These are phyloP conservation scores for Arthrobotrys iridis DNA, from an alignment of 2,329 filamentous ascomycete species.

Conservation along the genomic window DNA sequence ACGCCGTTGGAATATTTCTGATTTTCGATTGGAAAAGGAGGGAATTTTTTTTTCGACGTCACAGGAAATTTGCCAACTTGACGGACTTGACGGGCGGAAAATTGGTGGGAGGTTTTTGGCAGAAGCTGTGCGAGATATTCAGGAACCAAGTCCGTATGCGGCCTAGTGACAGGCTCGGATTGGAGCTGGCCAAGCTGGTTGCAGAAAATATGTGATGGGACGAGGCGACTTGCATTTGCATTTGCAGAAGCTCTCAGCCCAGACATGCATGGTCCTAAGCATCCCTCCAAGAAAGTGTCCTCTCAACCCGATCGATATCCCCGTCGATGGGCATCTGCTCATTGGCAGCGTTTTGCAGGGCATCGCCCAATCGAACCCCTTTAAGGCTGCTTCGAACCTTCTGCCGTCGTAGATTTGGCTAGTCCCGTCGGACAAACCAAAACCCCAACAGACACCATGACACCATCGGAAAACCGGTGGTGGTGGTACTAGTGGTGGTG, in stretches of 20 bases:
- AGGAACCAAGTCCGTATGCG: slow-evolving; percentile 36
- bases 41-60: slow-evolving; percentile 41
- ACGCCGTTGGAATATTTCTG: slow-evolving; percentile 11
- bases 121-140: slow-evolving; percentile 38
- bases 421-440: slow-evolving; percentile 32
- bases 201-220: slow-evolving; percentile 51
- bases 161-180: slow-evolving; percentile 1
- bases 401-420: slow-evolving; percentile 16
- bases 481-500: too few relatives aligned
- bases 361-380: slow-evolving; percentile 13
- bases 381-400: slow-evolving; percentile 25
- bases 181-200: neutral
- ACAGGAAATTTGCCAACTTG: slow-evolving; percentile 19
- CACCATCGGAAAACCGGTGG: neutral
- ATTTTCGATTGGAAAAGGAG: slow-evolving; percentile 2
- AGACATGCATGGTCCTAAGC: slow-evolving; percentile 29
- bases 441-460: neutral
- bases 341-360: slow-evolving; percentile 7
- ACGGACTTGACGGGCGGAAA: slow-evolving; percentile 4
- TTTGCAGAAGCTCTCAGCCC: slow-evolving; percentile 50
- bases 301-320: slow-evolving; percentile 23
- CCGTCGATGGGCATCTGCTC: slow-evolving; percentile 6
- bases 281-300: too few relatives aligned
- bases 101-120: slow-evolving; percentile 20
- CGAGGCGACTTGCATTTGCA: slow-evolving; percentile 52